Evolutionary conservation across 2,329 filamentous ascomycete genomes (phyloP), one percentile per base, ranked within the genome.

Genomic region (Trichoderma hamatum): DNA sequence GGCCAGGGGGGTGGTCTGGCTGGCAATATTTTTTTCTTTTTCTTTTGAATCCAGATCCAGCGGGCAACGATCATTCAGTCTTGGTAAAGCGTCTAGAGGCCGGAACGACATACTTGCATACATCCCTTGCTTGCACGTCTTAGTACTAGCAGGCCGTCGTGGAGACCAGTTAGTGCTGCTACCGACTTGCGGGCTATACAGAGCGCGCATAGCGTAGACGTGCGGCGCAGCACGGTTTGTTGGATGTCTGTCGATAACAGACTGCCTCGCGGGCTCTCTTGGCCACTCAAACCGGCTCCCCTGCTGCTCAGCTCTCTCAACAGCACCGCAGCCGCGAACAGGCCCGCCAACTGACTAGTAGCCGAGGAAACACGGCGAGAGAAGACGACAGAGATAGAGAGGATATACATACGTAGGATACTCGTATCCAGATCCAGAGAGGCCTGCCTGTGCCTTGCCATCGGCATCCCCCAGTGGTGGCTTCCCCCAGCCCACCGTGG

Each of bases 221-320:
- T 32, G 62, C 63, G 63, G 63, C 63, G 63, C 63, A 51, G 63
- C 63, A 54, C 39, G 54, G 43, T 34, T 28, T 49, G 58, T 68
- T 68, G 51, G 66, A 62, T 55, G 66, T 39, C 66, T 11, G 32
- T 58, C 39, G 36, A 43, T 34, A 54, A 58, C 63, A 67, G 46
- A 54, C 65, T 67, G 65, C 63, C 63, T 67, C 63, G 54, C 63
- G 58, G 63, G 63, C 61, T 64, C 46, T 63, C 46, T 63, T 63
- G 49, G 55, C 43, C 39, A 49, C 46, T 24, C 19, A 21, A n/a
- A 49, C 21, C 46, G 46, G 19, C 46, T 49, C 46, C 46, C 7
- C 46, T 13, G 34, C 34, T 36, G 10, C 34, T 36, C 19, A 26
- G 49, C 30, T 5, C 54, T 28, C 5, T 26, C 54, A 32, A 34